These are phyloP conservation scores for Komagataella mondaviorum DNA, from an alignment of 805 yeast genomes.

Conservation along the genomic window DNA sequence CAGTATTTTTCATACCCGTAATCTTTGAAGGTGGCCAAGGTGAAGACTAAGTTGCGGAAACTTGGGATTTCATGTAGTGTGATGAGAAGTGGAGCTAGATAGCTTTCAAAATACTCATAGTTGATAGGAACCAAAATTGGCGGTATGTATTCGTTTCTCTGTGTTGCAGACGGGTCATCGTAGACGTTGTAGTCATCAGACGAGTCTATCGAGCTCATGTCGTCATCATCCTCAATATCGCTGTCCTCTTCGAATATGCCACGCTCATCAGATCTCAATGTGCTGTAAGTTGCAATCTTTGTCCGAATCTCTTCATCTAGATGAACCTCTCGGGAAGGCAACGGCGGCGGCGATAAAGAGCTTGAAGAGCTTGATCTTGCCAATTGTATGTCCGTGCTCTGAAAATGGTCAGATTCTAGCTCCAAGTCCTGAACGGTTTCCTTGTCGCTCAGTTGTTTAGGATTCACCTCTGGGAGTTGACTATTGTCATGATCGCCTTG, in stretches of 20 bases:
- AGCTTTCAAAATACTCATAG: slow-evolving; percentile 20
- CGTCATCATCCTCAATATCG: slow-evolving; percentile 3
- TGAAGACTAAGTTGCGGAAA: slow-evolving; percentile 18
- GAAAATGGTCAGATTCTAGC: background rate
- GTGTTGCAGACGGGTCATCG: slow-evolving; percentile 16
- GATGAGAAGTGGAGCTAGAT: slow-evolving; percentile 26
- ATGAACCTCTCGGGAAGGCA: slow-evolving; percentile 5
- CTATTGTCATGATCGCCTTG: background rate
- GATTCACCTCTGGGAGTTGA: background rate
- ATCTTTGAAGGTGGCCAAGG: slow-evolving; percentile 14
- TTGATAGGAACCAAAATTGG: slow-evolving; percentile 21
- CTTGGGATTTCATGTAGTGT: slow-evolving; percentile 22
- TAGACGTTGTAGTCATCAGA: slow-evolving; percentile 13
- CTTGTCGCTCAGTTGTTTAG: background rate
- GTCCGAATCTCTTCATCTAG: slow-evolving; percentile 13
- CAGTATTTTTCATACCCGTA: slow-evolving; percentile 24
- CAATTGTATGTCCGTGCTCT: background rate
- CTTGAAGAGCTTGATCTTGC: background rate
- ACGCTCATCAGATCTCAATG: slow-evolving; percentile 2
- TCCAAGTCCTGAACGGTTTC: background rate
- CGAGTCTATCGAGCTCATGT: background rate
- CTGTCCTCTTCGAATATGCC: background rate
- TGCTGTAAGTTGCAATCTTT: slow-evolving; percentile 10
- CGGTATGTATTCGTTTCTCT: slow-evolving; percentile 11
- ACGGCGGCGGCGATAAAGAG: background rate